phyloP scores from a whole-genome alignment of 208 protist genomes.

The Trypanosoma avium region DNA sequence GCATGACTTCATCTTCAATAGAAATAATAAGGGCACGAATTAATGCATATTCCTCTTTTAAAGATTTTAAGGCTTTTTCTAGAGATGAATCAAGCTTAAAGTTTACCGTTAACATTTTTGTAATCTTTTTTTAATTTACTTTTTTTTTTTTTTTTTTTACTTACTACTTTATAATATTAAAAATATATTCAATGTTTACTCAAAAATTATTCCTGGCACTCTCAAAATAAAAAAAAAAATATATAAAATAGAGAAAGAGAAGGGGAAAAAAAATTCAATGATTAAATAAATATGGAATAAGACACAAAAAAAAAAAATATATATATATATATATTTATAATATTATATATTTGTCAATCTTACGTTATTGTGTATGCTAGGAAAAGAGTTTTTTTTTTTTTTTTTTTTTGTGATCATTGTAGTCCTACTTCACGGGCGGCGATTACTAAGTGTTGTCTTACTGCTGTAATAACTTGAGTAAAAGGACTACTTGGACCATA shows the following conservation, averaged over 20 bases:
- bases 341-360: background rate
- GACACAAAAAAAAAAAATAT: conserved; percentile 11
- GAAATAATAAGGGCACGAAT: conserved; percentile 43
- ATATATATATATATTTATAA: background rate
- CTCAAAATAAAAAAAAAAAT: conserved; percentile 23
- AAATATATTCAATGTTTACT: too few relatives aligned
- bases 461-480: conserved; percentile 57
- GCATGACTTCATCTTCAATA: conserved; percentile 52
- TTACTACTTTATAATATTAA: conserved; percentile 9
- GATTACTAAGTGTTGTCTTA: conserved; percentile 71
- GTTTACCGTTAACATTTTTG: conserved; percentile 49
- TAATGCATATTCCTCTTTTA: conserved; percentile 17
- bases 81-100: conserved; percentile 50
- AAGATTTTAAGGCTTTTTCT: conserved; percentile 39
- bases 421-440: conserved; percentile 53
- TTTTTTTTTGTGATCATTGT: conserved; percentile 26
- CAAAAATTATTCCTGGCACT: too few relatives aligned
- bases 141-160: background rate
- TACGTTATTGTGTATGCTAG: too few relatives aligned
- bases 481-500: conserved; percentile 75
- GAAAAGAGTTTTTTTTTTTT: background rate
- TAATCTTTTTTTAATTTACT: background rate
- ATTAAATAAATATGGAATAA: background rate
- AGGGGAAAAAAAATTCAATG: background rate
- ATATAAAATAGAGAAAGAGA: background rate